Conservation (phyloP, 1,284 basidiomycete species). For the Ustilago loliicola region DNA sequence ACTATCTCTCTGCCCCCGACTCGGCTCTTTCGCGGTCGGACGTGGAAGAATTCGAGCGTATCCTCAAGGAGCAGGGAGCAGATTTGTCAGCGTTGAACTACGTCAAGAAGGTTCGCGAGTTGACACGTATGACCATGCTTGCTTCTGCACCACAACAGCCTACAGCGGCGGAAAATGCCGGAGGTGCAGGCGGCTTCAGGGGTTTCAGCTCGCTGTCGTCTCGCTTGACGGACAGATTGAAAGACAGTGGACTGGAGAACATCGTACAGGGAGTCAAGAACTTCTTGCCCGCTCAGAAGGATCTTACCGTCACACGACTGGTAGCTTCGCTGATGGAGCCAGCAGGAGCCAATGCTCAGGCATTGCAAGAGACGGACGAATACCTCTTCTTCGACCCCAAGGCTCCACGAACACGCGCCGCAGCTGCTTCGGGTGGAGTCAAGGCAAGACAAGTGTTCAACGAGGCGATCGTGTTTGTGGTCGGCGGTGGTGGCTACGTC, state of each 20-base stretch:
- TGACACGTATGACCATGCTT: slow-evolving; percentile 94
- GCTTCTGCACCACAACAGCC: slow-evolving; percentile 80
- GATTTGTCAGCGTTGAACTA: slow-evolving; percentile 92
- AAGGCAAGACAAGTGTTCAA: slow-evolving; percentile 76
- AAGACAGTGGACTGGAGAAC: slow-evolving; percentile 92
- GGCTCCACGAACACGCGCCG: slow-evolving; percentile 51
- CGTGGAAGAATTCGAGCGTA: slow-evolving; percentile 81
- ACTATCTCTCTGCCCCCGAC: slow-evolving; percentile 88
- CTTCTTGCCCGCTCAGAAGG: slow-evolving; percentile 94
- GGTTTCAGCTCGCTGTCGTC: slow-evolving; percentile 87
- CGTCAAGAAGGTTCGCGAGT: slow-evolving; percentile 90
- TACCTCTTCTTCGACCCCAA: slow-evolving; percentile 91
- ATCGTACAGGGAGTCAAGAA: slow-evolving; percentile 98
- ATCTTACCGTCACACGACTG: slow-evolving; percentile 90
- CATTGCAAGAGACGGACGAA: slow-evolving; percentile 85
- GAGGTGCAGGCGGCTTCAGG: slow-evolving; percentile 81
- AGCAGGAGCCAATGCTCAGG: slow-evolving; percentile 81
- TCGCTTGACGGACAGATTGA: slow-evolving; percentile 82
- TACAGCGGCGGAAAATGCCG: slow-evolving; percentile 35
- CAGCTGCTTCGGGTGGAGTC: slow-evolving; percentile 30
- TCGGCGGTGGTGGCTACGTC: slow-evolving; percentile 96
- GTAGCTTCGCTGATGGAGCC: slow-evolving; percentile 98
- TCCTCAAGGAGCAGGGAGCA: slow-evolving; percentile 72
- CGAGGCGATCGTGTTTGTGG: slow-evolving; percentile 92
- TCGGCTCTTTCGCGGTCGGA: slow-evolving; percentile 86